Conservation (phyloP, 768 basidiomycete species). For the Russula brevipes region DNA sequence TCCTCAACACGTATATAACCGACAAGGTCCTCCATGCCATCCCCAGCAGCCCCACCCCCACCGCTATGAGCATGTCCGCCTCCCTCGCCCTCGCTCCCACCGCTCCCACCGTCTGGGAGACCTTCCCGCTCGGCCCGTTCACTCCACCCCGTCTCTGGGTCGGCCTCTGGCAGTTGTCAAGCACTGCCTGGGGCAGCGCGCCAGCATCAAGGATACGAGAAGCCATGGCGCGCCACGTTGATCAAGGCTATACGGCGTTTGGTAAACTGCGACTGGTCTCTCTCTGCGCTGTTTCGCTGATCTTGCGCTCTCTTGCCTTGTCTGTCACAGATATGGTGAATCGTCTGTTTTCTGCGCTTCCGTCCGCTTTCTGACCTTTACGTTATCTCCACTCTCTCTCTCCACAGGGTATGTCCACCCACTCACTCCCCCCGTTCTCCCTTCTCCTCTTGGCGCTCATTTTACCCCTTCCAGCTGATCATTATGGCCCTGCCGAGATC, state of each 20-base stretch:
- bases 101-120: slow-evolving; percentile 30
- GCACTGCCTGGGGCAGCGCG: slow-evolving; percentile 80
- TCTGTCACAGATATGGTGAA: slow-evolving; percentile 52
- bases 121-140: slow-evolving; percentile 53
- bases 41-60: background rate
- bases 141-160: slow-evolving; percentile 62
- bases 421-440: background rate
- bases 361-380: background rate
- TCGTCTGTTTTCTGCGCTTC: background rate
- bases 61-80: background rate
- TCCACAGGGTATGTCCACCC: background rate
- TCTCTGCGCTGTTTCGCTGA: slow-evolving; percentile 5
- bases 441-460: background rate
- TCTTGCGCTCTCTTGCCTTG: background rate
- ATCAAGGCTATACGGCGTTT: slow-evolving; percentile 59
- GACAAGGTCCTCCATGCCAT: background rate
- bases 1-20: too few species aligned
- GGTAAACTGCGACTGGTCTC: slow-evolving; percentile 35
- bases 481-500: slow-evolving; percentile 80
- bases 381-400: background rate
- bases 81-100: background rate
- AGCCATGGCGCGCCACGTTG: slow-evolving; percentile 60
- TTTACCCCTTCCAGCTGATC: slow-evolving; percentile 54
- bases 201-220: slow-evolving; percentile 57
- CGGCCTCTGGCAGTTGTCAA: slow-evolving; percentile 83